Evolutionary conservation across 148 eudicot species (phyloP).

Genomic region (Salicornia ramosissima): DNA sequence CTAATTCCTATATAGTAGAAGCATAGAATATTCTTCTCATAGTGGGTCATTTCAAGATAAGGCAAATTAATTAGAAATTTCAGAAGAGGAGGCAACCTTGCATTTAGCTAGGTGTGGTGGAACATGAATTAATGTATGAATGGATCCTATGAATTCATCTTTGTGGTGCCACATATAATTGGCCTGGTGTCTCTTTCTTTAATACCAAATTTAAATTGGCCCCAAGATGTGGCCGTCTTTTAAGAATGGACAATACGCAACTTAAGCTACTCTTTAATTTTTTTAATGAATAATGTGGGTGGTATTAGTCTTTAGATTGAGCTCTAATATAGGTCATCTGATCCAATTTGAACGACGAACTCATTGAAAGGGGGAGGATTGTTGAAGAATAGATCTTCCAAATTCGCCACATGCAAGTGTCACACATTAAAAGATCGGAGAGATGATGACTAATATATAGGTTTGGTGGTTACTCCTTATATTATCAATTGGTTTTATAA

Average conservation of each 20-base stretch:
- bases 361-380: too few relatives aligned
- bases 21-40: not conserved
- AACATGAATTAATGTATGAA: not conserved
- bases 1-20: too few relatives aligned
- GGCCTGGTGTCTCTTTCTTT: slow-evolving; percentile 4
- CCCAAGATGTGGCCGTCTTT: not conserved
- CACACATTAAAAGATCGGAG: too few relatives aligned
- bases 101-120: slow-evolving; percentile 5
- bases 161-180: not conserved
- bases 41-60: not conserved
- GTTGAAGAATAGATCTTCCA: too few relatives aligned
- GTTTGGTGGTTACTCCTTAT: too few relatives aligned
- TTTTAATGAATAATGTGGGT: too few relatives aligned
- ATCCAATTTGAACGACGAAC: too few relatives aligned
- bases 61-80: not conserved
- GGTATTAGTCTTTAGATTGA: too few relatives aligned
- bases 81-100: not conserved
- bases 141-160: not conserved
- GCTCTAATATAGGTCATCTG: too few relatives aligned
- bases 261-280: not conserved
- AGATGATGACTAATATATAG: too few relatives aligned
- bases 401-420: too few relatives aligned
- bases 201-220: not conserved
- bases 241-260: not conserved
- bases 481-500: too few relatives aligned